phyloP scores from a whole-genome alignment of 169 alveolate species.

The Cryptosporidium baileyi region DNA sequence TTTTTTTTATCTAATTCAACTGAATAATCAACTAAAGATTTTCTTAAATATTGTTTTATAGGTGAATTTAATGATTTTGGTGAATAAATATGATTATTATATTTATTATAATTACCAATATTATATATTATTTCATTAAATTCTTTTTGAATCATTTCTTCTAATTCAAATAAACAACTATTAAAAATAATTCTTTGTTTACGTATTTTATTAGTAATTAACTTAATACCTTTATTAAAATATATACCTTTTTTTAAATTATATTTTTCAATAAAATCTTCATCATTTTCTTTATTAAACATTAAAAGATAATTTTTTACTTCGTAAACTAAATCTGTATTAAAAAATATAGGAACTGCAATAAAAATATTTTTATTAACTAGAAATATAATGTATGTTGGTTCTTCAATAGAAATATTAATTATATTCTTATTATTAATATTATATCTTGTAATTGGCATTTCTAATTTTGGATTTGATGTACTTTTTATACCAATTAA shows the following conservation, averaged over 20 bases:
- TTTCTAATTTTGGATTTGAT: background rate
- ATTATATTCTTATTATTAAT: background rate
- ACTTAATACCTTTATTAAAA: background rate
- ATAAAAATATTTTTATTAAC: background rate
- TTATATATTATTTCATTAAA: too few species aligned
- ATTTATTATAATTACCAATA: too few species aligned
- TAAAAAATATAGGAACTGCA: conserved; percentile 15
- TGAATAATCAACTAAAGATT: too few species aligned
- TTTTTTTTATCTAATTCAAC: background rate
- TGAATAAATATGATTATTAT: too few species aligned
- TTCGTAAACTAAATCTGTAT: background rate
- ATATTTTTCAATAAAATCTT: background rate
- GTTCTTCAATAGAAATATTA: background rate
- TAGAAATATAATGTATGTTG: background rate
- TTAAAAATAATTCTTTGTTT: background rate
- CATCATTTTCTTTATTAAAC: background rate
- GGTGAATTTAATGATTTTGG: too few species aligned
- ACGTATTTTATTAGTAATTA: conserved; percentile 11
- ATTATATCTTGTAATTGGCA: background rate
- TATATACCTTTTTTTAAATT: background rate
- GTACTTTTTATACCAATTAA: background rate
- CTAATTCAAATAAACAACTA: too few species aligned
- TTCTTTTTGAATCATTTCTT: too few species aligned
- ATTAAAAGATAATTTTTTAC: background rate
- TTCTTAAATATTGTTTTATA: too few species aligned